A percentile compares a stretch with the other conserved stretches of the same genome.
Evolutionary conservation across 305 asterid genomes (phyloP).

Genomic region (Fraxinus albicans): DNA sequence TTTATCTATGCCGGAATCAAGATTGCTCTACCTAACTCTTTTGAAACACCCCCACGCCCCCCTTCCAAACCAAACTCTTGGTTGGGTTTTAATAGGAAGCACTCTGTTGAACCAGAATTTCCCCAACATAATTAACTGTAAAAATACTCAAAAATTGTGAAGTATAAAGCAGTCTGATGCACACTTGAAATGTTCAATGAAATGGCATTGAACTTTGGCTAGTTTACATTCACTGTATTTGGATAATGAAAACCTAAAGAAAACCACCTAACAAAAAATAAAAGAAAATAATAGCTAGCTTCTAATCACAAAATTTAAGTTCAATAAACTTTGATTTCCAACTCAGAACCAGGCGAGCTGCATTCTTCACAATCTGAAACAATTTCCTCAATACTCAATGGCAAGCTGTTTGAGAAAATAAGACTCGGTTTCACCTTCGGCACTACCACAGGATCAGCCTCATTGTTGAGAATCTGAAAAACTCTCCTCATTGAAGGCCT

Average conservation of each 20-base stretch:
- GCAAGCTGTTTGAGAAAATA: conserved; percentile 42
- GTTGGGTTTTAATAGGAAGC: not conserved
- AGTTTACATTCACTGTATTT: not conserved
- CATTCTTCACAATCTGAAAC: conserved; percentile 31
- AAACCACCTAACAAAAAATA: not conserved
- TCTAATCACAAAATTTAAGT: not conserved
- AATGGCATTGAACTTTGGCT: conserved; percentile 18
- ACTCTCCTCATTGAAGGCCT: conserved; percentile 54
- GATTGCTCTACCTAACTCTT: not conserved
- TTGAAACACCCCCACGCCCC: not conserved
- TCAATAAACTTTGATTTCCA: conserved; percentile 34
- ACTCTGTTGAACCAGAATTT: not conserved
- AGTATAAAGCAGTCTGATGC: not conserved
- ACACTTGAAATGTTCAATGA: conserved; percentile 13
- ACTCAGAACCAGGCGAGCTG: conserved; percentile 27
- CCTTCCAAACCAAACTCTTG: not conserved
- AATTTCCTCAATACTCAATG: conserved; percentile 41
- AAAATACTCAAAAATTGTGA: not conserved
- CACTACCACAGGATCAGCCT: conserved; percentile 37
- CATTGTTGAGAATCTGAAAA: conserved; percentile 41
- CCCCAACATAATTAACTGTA: not conserved
- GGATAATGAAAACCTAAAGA: not conserved
- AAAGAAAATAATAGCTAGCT: not conserved
- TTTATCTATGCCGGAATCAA: not conserved
- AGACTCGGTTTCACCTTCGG: conserved; percentile 44